phyloP scores from a whole-genome alignment of 345 rosid genomes.

The Conringia planisiliqua region DNA sequence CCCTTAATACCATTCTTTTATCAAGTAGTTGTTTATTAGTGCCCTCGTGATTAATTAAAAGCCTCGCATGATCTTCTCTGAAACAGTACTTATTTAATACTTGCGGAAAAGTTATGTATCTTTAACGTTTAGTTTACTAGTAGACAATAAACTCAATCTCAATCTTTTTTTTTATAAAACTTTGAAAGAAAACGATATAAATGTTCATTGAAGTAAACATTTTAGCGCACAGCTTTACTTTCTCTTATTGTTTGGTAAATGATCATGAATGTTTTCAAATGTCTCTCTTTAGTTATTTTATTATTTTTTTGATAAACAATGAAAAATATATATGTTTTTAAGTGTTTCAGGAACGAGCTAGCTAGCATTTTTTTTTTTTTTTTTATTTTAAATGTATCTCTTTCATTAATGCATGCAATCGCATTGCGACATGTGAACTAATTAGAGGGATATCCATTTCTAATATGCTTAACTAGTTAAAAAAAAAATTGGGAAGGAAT shows the following conservation, averaged over 20 bases:
- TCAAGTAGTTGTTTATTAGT: neutral
- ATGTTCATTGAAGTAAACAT: neutral
- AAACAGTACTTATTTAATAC: no score
- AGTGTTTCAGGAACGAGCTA: no score
- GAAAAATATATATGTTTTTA: no score
- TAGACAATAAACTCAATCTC: neutral
- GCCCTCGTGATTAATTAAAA: neutral
- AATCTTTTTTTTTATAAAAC: no score
- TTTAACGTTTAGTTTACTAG: neutral
- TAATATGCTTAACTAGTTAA: neutral
- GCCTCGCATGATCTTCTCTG: neutral
- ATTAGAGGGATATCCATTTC: neutral
- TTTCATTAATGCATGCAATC: no score
- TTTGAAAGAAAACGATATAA: neutral
- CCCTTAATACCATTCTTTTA: neutral
- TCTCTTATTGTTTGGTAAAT: neutral
- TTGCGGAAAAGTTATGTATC: no score
- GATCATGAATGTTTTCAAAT: neutral
- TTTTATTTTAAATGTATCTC: no score
- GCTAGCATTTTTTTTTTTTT: no score
- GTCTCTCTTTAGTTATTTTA: neutral
- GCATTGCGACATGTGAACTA: no score
- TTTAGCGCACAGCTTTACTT: neutral
- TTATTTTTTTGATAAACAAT: neutral
- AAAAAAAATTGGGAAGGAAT: neutral